Evolutionary conservation across 768 basidiomycete genomes (phyloP).

Genomic region (Lanmaoa rubissima): DNA sequence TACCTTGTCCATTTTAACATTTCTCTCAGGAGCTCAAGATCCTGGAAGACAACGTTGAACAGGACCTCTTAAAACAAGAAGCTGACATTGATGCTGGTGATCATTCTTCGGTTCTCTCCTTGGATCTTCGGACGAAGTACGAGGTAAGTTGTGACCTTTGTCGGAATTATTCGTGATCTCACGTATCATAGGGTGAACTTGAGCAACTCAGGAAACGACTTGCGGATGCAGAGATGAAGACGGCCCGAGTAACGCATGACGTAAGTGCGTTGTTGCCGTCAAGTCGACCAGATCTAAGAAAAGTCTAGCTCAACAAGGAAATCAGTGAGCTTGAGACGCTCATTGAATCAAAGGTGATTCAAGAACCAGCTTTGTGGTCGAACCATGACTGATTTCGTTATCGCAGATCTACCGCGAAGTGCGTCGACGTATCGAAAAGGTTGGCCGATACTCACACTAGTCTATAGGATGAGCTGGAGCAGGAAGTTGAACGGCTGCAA

Average conservation of each 20-base stretch:
- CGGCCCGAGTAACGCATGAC: slow-evolving; percentile 63
- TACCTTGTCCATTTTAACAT: background rate
- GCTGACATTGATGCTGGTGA: slow-evolving; percentile 32
- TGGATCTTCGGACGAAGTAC: slow-evolving; percentile 44
- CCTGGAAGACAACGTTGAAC: slow-evolving; percentile 74
- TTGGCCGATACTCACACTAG: slow-evolving; percentile 13
- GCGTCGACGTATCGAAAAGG: slow-evolving; percentile 10
- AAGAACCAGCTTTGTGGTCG: background rate
- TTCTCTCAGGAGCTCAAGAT: slow-evolving; percentile 62
- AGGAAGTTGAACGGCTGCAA: slow-evolving; percentile 74
- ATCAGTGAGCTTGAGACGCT: slow-evolving; percentile 89
- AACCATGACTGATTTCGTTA: slow-evolving; percentile 4
- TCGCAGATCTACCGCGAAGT: slow-evolving; percentile 82
- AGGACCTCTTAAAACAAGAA: slow-evolving; percentile 53
- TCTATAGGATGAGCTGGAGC: slow-evolving; percentile 78
- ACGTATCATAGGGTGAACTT: slow-evolving; percentile 48
- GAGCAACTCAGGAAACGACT: slow-evolving; percentile 71
- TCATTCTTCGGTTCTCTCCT: slow-evolving; percentile 10
- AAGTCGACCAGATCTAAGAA: background rate
- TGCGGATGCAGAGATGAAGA: slow-evolving; percentile 73
- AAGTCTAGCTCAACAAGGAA: slow-evolving; percentile 77
- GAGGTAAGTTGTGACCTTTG: slow-evolving; percentile 44
- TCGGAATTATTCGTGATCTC: background rate
- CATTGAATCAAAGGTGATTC: slow-evolving; percentile 84
- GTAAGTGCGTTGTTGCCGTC: slow-evolving; percentile 38